Evolutionary conservation across 2,329 filamentous ascomycete species (phyloP).

Genomic region (Microsporum audouinii): DNA sequence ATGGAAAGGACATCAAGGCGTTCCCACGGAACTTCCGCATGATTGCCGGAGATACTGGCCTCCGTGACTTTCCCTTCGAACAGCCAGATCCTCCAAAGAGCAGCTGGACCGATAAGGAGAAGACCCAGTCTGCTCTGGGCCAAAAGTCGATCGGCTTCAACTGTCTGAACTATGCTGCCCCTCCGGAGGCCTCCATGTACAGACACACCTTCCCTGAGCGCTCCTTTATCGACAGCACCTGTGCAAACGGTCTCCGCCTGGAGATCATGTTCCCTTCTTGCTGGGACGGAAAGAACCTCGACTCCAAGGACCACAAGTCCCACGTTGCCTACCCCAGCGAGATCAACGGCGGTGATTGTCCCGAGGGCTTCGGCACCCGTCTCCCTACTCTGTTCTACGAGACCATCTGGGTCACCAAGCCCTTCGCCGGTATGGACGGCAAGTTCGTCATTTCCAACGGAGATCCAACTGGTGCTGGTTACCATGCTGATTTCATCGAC

Average conservation of each 20-base stretch:
- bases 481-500: constrained; percentile 68
- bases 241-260: constrained; percentile 66
- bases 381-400: constrained; percentile 72
- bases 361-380: constrained; percentile 54
- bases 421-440: constrained; percentile 52
- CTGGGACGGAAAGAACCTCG: constrained; percentile 62
- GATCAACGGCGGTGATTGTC: constrained; percentile 67
- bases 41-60: constrained; percentile 60
- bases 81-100: constrained; percentile 60
- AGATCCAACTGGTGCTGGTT: constrained; percentile 63
- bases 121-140: constrained; percentile 57
- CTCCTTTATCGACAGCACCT: constrained; percentile 66
- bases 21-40: constrained; percentile 72
- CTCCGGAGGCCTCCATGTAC: constrained; percentile 61
- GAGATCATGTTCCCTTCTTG: constrained; percentile 84
- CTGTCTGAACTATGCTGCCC: constrained; percentile 67
- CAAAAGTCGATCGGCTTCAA: constrained; percentile 90
- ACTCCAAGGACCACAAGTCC: constrained; percentile 43
- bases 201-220: constrained; percentile 77
- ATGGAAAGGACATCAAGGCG: constrained; percentile 52
- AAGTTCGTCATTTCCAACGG: constrained; percentile 68
- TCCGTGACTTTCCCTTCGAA: constrained; percentile 58
- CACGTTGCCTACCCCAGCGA: constrained; percentile 69
- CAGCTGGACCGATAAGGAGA: constrained; percentile 52
- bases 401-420: constrained; percentile 66